Percentiles rank a stretch among this genome's conserved stretches.
Evolutionary conservation across 345 rosid genomes (phyloP).

Genomic region (Combretum micranthum): DNA sequence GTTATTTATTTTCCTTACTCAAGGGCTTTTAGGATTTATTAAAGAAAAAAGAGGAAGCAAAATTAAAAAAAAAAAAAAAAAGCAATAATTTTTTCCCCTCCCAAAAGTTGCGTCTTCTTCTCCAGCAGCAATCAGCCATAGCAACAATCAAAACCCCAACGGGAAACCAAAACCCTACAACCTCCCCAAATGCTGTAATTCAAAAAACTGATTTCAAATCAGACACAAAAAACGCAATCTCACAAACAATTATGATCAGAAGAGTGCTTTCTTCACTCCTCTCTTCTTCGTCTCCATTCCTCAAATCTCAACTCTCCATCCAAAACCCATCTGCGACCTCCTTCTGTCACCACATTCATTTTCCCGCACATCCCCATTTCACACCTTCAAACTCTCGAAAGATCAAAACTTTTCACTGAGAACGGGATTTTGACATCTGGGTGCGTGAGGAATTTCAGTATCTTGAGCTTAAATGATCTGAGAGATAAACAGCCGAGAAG

Average conservation of each 20-base stretch:
- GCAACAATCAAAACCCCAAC: no score
- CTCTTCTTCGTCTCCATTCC: slow-evolving; percentile 28
- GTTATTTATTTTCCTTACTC: no score
- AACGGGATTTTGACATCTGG: slow-evolving; percentile 19
- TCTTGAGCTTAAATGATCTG: slow-evolving; percentile 80
- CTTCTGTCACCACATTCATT: slow-evolving; percentile 14
- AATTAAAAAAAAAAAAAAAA: no score
- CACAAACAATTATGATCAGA: slow-evolving; percentile 20
- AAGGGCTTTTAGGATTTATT: no score
- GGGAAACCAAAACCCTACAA: no score
- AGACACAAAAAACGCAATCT: background rate
- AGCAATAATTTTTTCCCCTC: no score
- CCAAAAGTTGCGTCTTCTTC: no score
- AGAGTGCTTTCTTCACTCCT: slow-evolving; percentile 43
- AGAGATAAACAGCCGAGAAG: slow-evolving; percentile 81
- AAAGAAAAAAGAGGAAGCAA: no score
- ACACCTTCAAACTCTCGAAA: slow-evolving; percentile 9
- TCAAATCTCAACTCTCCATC: slow-evolving; percentile 15
- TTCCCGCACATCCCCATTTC: slow-evolving; percentile 8
- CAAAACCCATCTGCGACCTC: slow-evolving; percentile 11
- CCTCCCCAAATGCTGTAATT: no score
- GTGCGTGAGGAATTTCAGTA: slow-evolving; percentile 40
- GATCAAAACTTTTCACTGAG: no score
- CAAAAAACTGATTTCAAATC: no score
- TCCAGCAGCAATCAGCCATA: no score